Conservation (phyloP, 345 rosid species). For the Mercurialis annua region DNA sequence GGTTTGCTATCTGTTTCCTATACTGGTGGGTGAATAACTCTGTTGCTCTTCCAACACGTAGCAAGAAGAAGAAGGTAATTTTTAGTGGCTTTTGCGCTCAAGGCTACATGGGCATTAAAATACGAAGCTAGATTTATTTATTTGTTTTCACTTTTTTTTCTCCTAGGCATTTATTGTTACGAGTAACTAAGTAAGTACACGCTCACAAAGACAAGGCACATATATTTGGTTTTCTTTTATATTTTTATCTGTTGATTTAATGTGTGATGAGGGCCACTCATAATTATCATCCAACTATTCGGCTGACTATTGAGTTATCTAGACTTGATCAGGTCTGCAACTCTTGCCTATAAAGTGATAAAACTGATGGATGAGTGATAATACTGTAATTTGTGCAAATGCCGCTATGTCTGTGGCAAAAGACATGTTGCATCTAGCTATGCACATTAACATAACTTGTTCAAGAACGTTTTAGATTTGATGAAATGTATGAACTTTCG, state of each 20-base stretch:
- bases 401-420: not conserved
- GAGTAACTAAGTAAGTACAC: no score
- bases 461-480: no score
- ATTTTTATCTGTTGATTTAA: no score
- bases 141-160: not conserved
- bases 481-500: no score
- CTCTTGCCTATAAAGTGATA: not conserved
- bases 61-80: conserved; percentile 94
- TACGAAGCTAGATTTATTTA: not conserved
- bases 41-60: conserved; percentile 81
- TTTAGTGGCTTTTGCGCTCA: not conserved
- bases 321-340: not conserved
- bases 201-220: not conserved
- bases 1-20: conserved; percentile 67
- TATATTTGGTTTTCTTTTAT: not conserved
- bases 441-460: no score
- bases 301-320: not conserved
- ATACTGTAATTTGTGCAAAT: not conserved
- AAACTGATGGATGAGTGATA: not conserved
- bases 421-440: not conserved
- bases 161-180: not conserved
- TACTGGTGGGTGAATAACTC: conserved; percentile 93
- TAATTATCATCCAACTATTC: not conserved
- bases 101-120: not conserved
- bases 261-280: not conserved